Conservation (phyloP, 148 eudicot genomes). For the Diospyros lotus region DNA sequence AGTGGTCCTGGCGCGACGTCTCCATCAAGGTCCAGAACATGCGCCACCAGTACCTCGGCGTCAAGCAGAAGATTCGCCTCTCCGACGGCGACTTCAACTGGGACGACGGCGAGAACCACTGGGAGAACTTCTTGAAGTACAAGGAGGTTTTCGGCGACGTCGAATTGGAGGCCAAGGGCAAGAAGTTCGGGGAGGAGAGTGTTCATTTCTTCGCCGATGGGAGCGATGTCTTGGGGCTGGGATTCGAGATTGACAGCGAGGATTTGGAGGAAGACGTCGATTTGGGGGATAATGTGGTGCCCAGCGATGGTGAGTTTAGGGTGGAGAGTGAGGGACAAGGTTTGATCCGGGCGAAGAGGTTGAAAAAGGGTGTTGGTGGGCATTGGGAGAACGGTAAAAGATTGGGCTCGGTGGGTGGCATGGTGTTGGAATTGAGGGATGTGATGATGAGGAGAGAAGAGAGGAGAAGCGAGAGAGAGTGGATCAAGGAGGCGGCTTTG, state of each 20-base stretch:
- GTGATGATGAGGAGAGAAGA: slow-evolving; percentile 56
- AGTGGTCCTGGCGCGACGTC: slow-evolving; percentile 90
- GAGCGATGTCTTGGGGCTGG: slow-evolving; percentile 32
- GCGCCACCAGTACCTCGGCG: slow-evolving; percentile 93
- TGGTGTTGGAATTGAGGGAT: slow-evolving; percentile 60
- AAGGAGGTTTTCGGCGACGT: slow-evolving; percentile 88
- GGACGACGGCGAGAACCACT: slow-evolving; percentile 72
- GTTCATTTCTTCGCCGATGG: slow-evolving; percentile 32
- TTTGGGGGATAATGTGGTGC: slow-evolving; percentile 27
- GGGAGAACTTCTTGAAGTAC: slow-evolving; percentile 77
- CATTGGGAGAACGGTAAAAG: slow-evolving; percentile 21
- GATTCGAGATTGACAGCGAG: slow-evolving; percentile 43
- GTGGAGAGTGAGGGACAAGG: slow-evolving; percentile 27
- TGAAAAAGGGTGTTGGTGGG: slow-evolving; percentile 29
- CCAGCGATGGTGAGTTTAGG: slow-evolving; percentile 14
- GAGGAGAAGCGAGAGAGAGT: slow-evolving; percentile 56
- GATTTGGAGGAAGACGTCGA: slow-evolving; percentile 42
- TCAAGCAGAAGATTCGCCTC: slow-evolving; percentile 67
- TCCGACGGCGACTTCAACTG: slow-evolving; percentile 54
- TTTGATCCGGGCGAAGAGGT: slow-evolving; percentile 25
- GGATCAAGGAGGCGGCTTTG: slow-evolving; percentile 40
- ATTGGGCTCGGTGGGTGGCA: slow-evolving; percentile 48
- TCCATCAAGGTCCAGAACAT: slow-evolving; percentile 92
- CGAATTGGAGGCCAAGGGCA: slow-evolving; percentile 49
- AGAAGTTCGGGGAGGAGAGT: slow-evolving; percentile 25